Percentiles rank a stretch among this genome's conserved stretches.
These are phyloP conservation scores for Pittosporum tobira DNA, from an alignment of 129 eudicot genomes.

Conservation along the genomic window DNA sequence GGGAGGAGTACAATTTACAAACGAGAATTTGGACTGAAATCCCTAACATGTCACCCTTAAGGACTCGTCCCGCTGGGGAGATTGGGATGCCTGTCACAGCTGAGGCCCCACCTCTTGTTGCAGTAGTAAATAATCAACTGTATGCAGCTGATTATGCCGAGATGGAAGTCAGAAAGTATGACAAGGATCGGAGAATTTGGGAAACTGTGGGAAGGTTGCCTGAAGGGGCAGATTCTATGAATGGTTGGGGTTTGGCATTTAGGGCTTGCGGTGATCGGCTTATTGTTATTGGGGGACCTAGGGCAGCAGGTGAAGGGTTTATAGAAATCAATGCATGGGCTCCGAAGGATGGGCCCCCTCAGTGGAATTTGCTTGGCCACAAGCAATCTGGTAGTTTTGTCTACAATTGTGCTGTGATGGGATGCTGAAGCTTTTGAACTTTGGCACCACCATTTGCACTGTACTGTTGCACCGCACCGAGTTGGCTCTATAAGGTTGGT, in stretches of 20 bases:
- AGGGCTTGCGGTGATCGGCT: slow-evolving; percentile 82
- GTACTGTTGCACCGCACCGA: slow-evolving; percentile 1
- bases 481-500: slow-evolving; percentile 15
- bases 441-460: slow-evolving; percentile 10
- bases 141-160: slow-evolving; percentile 80
- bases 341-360: slow-evolving; percentile 64
- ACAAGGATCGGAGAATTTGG: slow-evolving; percentile 45
- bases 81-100: slow-evolving; percentile 40
- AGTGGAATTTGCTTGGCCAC: slow-evolving; percentile 58
- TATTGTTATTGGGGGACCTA: slow-evolving; percentile 76
- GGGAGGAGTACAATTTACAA: slow-evolving; percentile 61
- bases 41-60: slow-evolving; percentile 65
- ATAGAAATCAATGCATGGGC: slow-evolving; percentile 75
- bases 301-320: slow-evolving; percentile 47
- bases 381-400: slow-evolving; percentile 69
- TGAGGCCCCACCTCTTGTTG: slow-evolving; percentile 82
- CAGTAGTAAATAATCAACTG: slow-evolving; percentile 69
- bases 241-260: slow-evolving; percentile 87
- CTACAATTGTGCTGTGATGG: slow-evolving; percentile 94
- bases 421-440: slow-evolving; percentile 44
- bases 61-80: slow-evolving; percentile 28
- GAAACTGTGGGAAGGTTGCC: slow-evolving; percentile 68
- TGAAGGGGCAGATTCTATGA: slow-evolving; percentile 61
- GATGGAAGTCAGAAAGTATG: slow-evolving; percentile 65
- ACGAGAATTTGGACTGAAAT: slow-evolving; percentile 62